Evolutionary conservation across 1,284 basidiomycete species (phyloP), one percentile per base, ranked within the genome.

Genomic region (Naganishia liquefaciens): DNA sequence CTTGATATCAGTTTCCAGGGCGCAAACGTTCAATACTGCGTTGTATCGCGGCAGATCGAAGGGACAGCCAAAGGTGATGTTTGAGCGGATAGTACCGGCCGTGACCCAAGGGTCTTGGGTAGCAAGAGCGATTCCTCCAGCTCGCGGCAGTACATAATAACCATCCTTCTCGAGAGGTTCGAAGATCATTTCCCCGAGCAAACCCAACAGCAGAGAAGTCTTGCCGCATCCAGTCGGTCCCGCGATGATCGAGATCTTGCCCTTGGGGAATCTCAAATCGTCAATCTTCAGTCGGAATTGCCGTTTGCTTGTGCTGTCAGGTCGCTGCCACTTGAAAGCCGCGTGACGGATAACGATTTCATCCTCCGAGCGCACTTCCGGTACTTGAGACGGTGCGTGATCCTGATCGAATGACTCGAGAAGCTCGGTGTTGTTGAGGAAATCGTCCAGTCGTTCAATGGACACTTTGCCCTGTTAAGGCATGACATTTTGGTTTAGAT

Each of bases 71-170:
- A 86, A 85, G 6, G 85, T 64, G 55, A 86, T 85, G 72, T 86
- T 86, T 11, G 83, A 81, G 77, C 78, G 82, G 68, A 84, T 80
- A 4, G 81, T 81, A 42, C 82, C 73, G 5, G 75, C 75, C 69
- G 77, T 67, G 53, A 74, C 86, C 88, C 88, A 91, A 1, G 87
- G 85, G 70, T 89, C 87, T 73, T 91, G 88, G 0, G 87, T 86
- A 5, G 87, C 87, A 75, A 88, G 90, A 0, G 86, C 85, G 5
- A 90, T 83, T 6, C 88, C 88, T 13, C 83, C 82, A 1, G 79
- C 76, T 9, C 87, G 82, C n/a, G 88, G 88, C 7, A 90, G 81
- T 66, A 84, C 85, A 74, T 82, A 87, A 81, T 85, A 87, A 0
- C 87, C 84, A 40, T 82, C 82, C 13, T 83, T 79, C 6, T 80